Evolutionary conservation across 2,329 filamentous ascomycete genomes (phyloP), one percentile per base, ranked within the genome.

Genomic region (Helotiales sp.): DNA sequence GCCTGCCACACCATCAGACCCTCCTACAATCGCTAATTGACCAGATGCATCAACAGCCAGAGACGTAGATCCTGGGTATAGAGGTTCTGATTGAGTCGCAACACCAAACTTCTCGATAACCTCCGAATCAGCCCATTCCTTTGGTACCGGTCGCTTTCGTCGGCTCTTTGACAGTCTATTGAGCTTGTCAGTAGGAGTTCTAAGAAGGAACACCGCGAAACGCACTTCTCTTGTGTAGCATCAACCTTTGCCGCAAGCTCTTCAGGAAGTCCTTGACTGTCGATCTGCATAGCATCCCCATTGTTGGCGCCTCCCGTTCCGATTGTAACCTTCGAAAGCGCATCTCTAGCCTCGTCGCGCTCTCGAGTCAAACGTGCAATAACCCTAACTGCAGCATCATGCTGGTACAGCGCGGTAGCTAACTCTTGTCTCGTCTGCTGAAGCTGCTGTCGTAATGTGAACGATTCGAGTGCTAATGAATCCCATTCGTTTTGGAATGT

Each of bases 401-500:
- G 91, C 76, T 98, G 93, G 76, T 99, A 99, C 24, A 99, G 81
- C 0, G 95, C 91, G 1, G 91, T 95, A 56, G 91, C 91, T 56
- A 99, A 84, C 78, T 99, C 95, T 76, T 97, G 93, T 64, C 93
- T 83, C 40, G 93, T 96, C 72, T 96, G 90, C 52, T 88, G 83
- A 61, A 99, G 80, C 71, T 96, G 91, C 74, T 97, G 90, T 76
- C 90, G 89, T 59, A 98, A 78, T 66, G 91, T 95, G 74, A 92
- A 97, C 51, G 91, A 90, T 77, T 99, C 95, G 33, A 98, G 80
- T 12, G 93, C 91, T 44, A 97, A 78, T 8, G 93, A 88, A 73
- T 99, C 95, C 95, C 95, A 99, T 80, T 99, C 95, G 74, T 96
- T 96, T 74, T 99, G 95, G 74, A 99, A 98, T 36, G 93, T 89